Base-by-base conservation (phyloP, 2,329 filamentous ascomycete genomes). In the Setomelanomma holmii region DNA sequence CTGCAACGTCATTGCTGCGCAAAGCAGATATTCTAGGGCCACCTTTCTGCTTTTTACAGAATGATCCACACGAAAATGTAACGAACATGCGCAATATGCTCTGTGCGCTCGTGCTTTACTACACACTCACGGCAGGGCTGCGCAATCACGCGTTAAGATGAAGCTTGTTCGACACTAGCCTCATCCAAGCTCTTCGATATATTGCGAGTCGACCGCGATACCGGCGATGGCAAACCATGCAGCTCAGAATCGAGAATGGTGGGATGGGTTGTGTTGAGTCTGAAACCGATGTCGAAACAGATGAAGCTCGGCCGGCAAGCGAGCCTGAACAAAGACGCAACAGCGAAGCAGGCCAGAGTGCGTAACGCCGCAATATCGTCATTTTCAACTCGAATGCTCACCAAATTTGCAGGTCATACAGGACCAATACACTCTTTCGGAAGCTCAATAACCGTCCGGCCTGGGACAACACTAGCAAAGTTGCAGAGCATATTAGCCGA, bases 11-110 rank as follows among this genome's bases (percentile, higher is more conserved):
- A 12, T 39, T 61, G 2, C 23, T 58, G 5, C 56, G 53, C 11
- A 55, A 48, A 42, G 51, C 59, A 3, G 41, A 22, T n/a, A 14
- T 35, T 0, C 41, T 61, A 12, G 11, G 34, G 2, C 34, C 45
- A 20, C 59, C 59, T 14, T 59, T 57, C 35, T 49, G 53, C 27
- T 61, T 61, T 36, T 27, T 61, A 6, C 51, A 61, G 10, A 34
- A 42, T 14, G 47, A 59, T 17, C 38, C 47, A 5, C 17, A 45
- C 11, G 47, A 42, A 1, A 14, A 44, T 12, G 22, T n/a, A 1
- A 14, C 35, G 1, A 38, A 39, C 10, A 19, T 49, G 16, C 53
- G 53, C 6, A 30, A 45, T 11, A 61, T 57, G 53, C 34, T 61
- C 16, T 56, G 53, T 23, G 53, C 59, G 12, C 12, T 57, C 10